Conservation (phyloP, 2,329 filamentous ascomycete genomes). For the Fusarium aywerte region DNA sequence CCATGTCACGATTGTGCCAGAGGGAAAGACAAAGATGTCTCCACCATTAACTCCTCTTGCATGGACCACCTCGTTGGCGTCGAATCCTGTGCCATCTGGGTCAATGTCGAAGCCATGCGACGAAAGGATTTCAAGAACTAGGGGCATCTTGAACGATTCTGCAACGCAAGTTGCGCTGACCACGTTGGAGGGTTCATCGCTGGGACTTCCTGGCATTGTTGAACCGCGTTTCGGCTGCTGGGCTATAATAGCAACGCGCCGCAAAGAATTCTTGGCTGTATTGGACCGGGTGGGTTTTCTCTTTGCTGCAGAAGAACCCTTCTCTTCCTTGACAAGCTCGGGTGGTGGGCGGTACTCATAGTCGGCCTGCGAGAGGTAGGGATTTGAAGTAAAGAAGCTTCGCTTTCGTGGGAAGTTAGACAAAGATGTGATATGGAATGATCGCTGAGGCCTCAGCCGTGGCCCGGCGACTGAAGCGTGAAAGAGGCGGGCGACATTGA, state of each 20-base stretch:
- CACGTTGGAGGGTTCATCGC: constrained; percentile 55
- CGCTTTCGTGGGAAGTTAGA: constrained; percentile 64
- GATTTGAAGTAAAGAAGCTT: constrained; percentile 74
- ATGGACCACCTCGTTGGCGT: constrained; percentile 71
- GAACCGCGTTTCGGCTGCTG: constrained; percentile 64
- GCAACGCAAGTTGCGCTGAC: constrained; percentile 71
- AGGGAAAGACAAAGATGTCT: constrained; percentile 96
- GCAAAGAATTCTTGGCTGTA: constrained; percentile 76
- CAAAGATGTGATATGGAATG: constrained; percentile 60
- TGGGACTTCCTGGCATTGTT: constrained; percentile 41
- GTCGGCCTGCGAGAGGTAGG: constrained; percentile 59
- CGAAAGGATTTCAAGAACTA: constrained; percentile 66
- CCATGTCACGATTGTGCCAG: constrained; percentile 94
- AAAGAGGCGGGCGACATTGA: constrained; percentile 48
- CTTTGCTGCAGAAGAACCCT: constrained; percentile 49
- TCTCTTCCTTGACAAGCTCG: constrained; percentile 36
- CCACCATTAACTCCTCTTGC: constrained; percentile 72
- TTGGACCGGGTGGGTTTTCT: constrained; percentile 59
- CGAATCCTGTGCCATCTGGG: constrained; percentile 70
- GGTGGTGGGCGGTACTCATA: constrained; percentile 44
- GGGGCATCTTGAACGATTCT: constrained; percentile 72
- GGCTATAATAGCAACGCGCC: constrained; percentile 87
- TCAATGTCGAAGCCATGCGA: constrained; percentile 71
- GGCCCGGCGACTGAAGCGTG: constrained; percentile 45
- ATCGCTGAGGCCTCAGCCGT: constrained; percentile 47